Percentiles rank a stretch among this genome's conserved stretches.
These are phyloP conservation scores for Botrytis hyacinthi DNA, from an alignment of 2,329 filamentous ascomycete genomes.

Conservation along the genomic window DNA sequence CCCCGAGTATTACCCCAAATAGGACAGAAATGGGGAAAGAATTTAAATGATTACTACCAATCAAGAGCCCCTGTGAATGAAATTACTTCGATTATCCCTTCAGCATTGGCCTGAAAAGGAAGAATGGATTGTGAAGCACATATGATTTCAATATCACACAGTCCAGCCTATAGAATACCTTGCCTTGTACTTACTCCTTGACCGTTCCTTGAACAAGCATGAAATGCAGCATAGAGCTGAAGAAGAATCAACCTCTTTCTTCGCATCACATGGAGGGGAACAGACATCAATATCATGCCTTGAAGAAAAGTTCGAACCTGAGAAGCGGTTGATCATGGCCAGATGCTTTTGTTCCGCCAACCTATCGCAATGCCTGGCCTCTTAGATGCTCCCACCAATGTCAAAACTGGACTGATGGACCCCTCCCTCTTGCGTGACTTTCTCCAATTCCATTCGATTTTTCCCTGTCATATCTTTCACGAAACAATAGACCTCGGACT, in stretches of 20 bases:
- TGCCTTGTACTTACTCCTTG: background rate
- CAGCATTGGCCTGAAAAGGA: background rate
- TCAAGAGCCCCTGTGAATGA: background rate
- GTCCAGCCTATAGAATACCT: background rate
- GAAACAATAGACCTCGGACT: background rate
- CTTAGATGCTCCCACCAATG: too few relatives aligned
- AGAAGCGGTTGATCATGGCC: background rate
- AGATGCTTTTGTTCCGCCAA: background rate
- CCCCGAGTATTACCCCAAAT: background rate
- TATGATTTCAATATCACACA: slow-evolving; percentile 11
- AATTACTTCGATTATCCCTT: slow-evolving; percentile 1
- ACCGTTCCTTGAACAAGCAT: background rate
- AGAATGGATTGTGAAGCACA: background rate
- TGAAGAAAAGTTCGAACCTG: too few relatives aligned
- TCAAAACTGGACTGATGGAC: background rate
- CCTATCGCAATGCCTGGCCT: background rate
- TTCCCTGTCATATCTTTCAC: background rate
- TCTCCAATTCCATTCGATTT: background rate
- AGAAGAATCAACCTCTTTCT: background rate
- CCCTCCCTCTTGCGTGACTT: background rate
- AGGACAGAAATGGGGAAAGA: background rate
- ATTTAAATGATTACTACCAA: background rate
- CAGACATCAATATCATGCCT: slow-evolving; percentile 3
- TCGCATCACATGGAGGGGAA: background rate
- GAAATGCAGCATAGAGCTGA: background rate